These are phyloP conservation scores for Pleurozium schreberi DNA, from an alignment of 225 moss, liverwort and hornwort species.

Conservation along the genomic window DNA sequence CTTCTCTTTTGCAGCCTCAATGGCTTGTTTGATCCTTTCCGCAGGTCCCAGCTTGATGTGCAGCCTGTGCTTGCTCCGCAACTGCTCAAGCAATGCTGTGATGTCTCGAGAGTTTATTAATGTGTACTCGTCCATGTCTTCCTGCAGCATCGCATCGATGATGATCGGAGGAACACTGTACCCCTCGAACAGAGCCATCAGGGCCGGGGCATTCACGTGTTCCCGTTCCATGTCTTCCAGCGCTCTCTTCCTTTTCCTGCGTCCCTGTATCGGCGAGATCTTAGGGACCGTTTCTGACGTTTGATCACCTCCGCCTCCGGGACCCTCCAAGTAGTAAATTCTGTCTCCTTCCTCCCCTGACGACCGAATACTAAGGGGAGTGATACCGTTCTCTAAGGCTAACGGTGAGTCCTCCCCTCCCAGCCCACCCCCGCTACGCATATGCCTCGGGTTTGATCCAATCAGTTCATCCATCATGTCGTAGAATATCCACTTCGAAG, in stretches of 20 bases:
- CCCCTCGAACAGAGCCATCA: constrained; percentile 43
- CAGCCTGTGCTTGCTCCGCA: constrained; percentile 45
- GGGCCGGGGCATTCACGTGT: constrained; percentile 28
- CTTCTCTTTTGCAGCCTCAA: constrained; percentile 43
- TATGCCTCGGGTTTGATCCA: constrained; percentile 43
- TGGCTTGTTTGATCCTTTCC: constrained; percentile 48
- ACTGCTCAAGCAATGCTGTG: constrained; percentile 25
- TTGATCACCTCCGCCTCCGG: constrained; percentile 37
- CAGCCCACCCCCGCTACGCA: constrained; percentile 29
- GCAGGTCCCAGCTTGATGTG: constrained; percentile 51
- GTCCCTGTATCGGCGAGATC: constrained; percentile 31
- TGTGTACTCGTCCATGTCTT: constrained; percentile 49
- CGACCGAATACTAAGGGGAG: constrained; percentile 28
- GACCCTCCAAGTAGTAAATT: constrained; percentile 22
- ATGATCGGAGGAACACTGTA: constrained; percentile 32
- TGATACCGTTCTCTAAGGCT: constrained; percentile 23
- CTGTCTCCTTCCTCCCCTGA: constrained; percentile 45
- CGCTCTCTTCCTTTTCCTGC: constrained; percentile 41
- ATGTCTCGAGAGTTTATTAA: constrained; percentile 39
- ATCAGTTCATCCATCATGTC: constrained; percentile 58
- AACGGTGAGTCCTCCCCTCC: constrained; percentile 39
- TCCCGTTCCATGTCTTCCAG: constrained; percentile 47
- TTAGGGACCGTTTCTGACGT: constrained; percentile 46
- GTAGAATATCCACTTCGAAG: constrained; percentile 44
- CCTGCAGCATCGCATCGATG: constrained; percentile 50